Conservation (phyloP, 2,329 filamentous ascomycete genomes). For the Cordyceps militaris region DNA sequence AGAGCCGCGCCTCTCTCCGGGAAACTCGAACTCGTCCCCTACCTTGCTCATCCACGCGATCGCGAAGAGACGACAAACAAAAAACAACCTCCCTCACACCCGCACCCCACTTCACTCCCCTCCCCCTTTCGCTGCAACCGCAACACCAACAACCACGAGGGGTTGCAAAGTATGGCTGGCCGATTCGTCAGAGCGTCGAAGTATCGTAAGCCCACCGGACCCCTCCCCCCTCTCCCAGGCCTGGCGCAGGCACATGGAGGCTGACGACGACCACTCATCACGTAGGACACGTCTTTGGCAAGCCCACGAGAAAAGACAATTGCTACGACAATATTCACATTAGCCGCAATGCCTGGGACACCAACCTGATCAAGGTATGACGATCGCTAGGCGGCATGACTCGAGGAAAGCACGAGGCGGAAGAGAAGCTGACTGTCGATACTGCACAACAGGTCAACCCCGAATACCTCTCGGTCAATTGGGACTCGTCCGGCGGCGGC, state of each 20-base stretch:
- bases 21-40: neutral
- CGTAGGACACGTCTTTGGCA: conserved; percentile 94
- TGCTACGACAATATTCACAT: conserved; percentile 98
- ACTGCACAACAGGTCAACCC: conserved; percentile 67
- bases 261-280: conserved; percentile 16
- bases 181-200: conserved; percentile 63
- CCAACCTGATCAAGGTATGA: conserved; percentile 86
- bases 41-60: neutral
- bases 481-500: conserved; percentile 92
- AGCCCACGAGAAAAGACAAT: conserved; percentile 90
- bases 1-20: neutral
- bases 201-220: conserved; percentile 48
- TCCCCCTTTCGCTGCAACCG: neutral
- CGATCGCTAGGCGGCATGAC: neutral
- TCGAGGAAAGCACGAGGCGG: neutral
- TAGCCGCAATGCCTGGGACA: conserved; percentile 98
- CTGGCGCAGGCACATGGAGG: conserved; percentile 10
- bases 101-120: neutral
- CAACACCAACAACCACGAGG: neutral
- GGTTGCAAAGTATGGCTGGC: conserved; percentile 42
- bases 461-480: conserved; percentile 94
- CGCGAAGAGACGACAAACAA: neutral
- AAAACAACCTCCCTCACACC: neutral
- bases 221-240: conserved; percentile 13
- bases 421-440: conserved; percentile 18